These are phyloP conservation scores for Angomonas desouzai DNA, from an alignment of 208 protist species.

Conservation along the genomic window DNA sequence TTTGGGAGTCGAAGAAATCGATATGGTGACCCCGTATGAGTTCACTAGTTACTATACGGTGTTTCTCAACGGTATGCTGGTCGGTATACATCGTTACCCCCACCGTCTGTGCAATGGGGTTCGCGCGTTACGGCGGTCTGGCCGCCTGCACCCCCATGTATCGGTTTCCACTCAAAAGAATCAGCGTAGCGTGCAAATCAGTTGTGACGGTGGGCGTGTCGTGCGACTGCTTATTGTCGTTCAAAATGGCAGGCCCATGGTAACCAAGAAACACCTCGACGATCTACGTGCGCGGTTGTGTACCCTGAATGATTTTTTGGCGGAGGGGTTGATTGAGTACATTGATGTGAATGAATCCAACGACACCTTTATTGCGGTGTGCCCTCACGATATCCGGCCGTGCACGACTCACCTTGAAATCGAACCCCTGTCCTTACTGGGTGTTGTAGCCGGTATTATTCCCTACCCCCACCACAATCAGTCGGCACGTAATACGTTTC, in stretches of 20 bases:
- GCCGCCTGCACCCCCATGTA: constrained; percentile 81
- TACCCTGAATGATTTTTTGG: constrained; percentile 89
- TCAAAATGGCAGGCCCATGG: constrained; percentile 40
- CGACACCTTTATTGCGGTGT: constrained; percentile 95
- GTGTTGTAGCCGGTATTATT: constrained; percentile 95
- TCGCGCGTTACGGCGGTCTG: constrained; percentile 63
- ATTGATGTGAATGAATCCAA: constrained; percentile 99
- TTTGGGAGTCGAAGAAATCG: constrained; percentile 82
- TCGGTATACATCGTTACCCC: constrained; percentile 86
- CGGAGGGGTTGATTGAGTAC: constrained; percentile 97
- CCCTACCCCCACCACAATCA: constrained; percentile 99
- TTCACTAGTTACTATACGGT: constrained; percentile 75
- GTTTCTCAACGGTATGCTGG: constrained; percentile 79
- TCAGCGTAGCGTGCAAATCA: constrained; percentile 76
- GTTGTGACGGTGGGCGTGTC: constrained; percentile 86
- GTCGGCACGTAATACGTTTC: constrained; percentile 99
- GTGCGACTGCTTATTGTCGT: constrained; percentile 79
- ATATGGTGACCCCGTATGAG: constrained; percentile 61
- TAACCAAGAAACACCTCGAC: constrained; percentile 63
- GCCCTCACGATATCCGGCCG: constrained; percentile 81
- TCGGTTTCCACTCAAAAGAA: constrained; percentile 76
- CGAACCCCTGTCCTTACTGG: constrained; percentile 87
- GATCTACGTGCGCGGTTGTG: constrained; percentile 39
- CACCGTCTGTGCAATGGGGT: constrained; percentile 71
- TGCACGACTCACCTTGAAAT: constrained; percentile 93